Percentiles rank a stretch among this genome's conserved stretches.
Conservation (phyloP, 2,329 filamentous ascomycete species). For the Ophiostoma angusticollis region DNA sequence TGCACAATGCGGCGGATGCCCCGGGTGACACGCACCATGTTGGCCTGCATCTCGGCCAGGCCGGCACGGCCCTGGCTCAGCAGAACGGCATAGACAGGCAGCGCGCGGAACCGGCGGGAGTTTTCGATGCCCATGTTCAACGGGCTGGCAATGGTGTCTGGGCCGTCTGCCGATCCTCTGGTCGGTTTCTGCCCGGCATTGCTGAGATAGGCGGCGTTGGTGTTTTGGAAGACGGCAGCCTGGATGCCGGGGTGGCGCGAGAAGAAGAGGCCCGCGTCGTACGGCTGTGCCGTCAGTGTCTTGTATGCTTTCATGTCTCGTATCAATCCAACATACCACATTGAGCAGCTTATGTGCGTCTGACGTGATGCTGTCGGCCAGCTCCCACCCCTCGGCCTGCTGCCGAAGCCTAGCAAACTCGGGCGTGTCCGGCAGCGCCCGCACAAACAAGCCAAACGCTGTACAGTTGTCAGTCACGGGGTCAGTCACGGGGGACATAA, state of each 20-base stretch:
- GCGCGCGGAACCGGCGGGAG: conserved; percentile 75
- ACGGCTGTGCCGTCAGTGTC: conserved; percentile 41
- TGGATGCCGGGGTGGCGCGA: conserved; percentile 49
- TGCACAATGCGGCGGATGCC: conserved; percentile 51
- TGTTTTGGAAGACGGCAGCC: conserved; percentile 61
- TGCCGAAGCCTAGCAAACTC: conserved; percentile 43
- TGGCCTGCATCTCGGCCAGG: conserved; percentile 54
- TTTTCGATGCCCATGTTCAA: conserved; percentile 84
- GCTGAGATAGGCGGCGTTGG: conserved; percentile 70
- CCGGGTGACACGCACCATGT: conserved; percentile 61
- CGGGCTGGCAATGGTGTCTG: conserved; percentile 54
- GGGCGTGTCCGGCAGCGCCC: conserved; percentile 43
- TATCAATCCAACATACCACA: conserved; percentile 58
- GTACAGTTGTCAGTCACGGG: background rate
- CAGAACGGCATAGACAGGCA: conserved; percentile 78
- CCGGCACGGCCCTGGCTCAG: conserved; percentile 60
- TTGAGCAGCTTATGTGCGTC: conserved; percentile 91
- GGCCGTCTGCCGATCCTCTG: conserved; percentile 14
- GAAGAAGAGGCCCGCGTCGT: conserved; percentile 86
- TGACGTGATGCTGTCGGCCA: conserved; percentile 76
- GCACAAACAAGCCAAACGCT: conserved; percentile 76
- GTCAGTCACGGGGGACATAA: background rate
- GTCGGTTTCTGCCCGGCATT: no score
- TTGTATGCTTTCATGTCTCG: background rate
- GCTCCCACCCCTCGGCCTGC: conserved; percentile 52